phyloP scores from a whole-genome alignment of 768 basidiomycete genomes.

The Rhodotorula toruloides region DNA sequence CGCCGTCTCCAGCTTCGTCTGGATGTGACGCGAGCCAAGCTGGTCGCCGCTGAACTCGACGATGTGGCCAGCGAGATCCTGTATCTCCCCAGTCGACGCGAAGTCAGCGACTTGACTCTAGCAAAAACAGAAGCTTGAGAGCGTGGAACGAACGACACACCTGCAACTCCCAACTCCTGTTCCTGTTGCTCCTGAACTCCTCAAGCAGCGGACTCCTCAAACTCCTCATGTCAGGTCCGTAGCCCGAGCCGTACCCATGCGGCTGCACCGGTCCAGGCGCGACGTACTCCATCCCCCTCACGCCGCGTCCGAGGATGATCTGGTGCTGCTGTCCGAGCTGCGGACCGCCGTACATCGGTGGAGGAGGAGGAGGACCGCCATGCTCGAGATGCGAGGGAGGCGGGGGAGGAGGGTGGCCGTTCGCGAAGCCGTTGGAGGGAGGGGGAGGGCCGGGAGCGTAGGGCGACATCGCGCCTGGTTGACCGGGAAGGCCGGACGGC shows the following conservation, averaged over 20 bases:
- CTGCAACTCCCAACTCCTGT: constrained; percentile 71
- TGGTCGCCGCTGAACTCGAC: constrained; percentile 92
- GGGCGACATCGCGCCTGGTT: not conserved
- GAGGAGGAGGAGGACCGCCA: not conserved
- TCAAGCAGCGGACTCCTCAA: constrained; percentile 70
- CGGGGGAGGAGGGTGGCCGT: not conserved
- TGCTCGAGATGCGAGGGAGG: not conserved
- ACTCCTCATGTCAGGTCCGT: constrained; percentile 39
- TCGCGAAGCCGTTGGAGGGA: not conserved
- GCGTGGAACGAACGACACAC: constrained; percentile 50
- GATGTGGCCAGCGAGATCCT: constrained; percentile 82
- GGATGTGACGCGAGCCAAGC: constrained; percentile 96
- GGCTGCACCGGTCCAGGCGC: constrained; percentile 25
- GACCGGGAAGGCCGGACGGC: constrained; percentile 18
- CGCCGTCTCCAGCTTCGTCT: constrained; percentile 72
- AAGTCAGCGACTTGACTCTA: not conserved
- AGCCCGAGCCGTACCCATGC: constrained; percentile 15
- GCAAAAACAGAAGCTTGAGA: constrained; percentile 3
- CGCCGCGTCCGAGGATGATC: constrained; percentile 32
- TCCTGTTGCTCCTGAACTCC: constrained; percentile 75
- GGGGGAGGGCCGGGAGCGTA: constrained; percentile 4
- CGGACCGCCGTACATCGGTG: constrained; percentile 1
- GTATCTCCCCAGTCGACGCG: not conserved
- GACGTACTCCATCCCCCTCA: constrained; percentile 34
- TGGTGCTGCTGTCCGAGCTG: constrained; percentile 37